Percentiles rank a stretch among this genome's conserved stretches.
Conservation (phyloP, 768 basidiomycete genomes). For the Boletus subcaerulescens region DNA sequence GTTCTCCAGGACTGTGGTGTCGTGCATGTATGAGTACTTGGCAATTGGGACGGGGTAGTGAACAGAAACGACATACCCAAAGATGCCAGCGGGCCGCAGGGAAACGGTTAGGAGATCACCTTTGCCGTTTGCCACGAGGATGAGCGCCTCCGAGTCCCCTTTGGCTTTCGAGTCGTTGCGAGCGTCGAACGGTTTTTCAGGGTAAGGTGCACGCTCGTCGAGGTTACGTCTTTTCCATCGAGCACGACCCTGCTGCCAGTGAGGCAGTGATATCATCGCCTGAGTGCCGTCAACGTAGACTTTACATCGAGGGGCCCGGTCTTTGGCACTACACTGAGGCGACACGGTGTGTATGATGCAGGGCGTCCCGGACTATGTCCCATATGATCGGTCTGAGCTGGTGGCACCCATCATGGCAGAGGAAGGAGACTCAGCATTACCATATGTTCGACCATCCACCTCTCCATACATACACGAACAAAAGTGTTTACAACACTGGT, state of each 20-base stretch:
- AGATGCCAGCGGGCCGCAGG: conserved; percentile 90
- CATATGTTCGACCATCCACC: too few species aligned
- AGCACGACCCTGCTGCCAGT: conserved; percentile 60
- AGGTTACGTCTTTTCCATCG: conserved; percentile 79
- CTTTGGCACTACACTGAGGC: conserved; percentile 46
- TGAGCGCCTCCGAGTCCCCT: conserved; percentile 78
- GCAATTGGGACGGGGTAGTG: too few species aligned
- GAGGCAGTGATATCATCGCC: conserved; percentile 71
- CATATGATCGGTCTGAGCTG: too few species aligned
- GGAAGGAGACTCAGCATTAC: too few species aligned
- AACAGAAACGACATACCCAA: conserved; percentile 65
- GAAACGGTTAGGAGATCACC: conserved; percentile 85
- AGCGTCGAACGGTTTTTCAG: conserved; percentile 74
- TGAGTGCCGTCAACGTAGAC: conserved; percentile 94
- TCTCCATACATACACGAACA: too few species aligned
- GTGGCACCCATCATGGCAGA: too few species aligned
- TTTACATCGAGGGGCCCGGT: conserved; percentile 75
- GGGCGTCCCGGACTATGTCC: conserved; percentile 67
- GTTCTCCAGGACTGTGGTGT: conserved; percentile 59
- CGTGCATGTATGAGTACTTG: too few species aligned
- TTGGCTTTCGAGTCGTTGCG: conserved; percentile 94
- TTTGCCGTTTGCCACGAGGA: conserved; percentile 82
- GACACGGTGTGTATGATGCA: conserved; percentile 97
- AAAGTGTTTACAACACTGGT: too few species aligned
- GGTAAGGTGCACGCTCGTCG: conserved; percentile 82